phyloP scores from a whole-genome alignment of 164 flowering plant species.

The Annona squamosa region DNA sequence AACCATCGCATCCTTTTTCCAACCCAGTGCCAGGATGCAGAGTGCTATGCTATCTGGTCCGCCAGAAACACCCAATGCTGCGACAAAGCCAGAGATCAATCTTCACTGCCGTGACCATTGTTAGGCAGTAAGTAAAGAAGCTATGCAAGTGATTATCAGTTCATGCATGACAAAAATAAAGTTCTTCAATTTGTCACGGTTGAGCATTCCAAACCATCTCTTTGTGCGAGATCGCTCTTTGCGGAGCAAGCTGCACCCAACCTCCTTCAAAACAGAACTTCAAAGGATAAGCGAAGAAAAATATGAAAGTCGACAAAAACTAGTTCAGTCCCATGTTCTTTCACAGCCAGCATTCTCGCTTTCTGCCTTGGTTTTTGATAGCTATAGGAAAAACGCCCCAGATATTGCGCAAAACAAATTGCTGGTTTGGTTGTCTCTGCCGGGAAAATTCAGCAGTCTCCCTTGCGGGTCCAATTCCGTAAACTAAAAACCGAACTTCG shows the following conservation, averaged over 20 bases:
- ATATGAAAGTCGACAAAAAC: too few species aligned
- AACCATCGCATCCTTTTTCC: conserved; percentile 47
- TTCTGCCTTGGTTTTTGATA: too few species aligned
- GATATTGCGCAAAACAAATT: too few species aligned
- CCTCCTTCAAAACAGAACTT: background rate
- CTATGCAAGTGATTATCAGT: background rate
- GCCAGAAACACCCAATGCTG: conserved; percentile 89
- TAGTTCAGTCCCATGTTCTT: too few species aligned
- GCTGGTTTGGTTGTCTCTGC: too few species aligned
- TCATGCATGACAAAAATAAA: background rate
- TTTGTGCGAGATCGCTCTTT: background rate
- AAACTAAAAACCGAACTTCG: background rate
- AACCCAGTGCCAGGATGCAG: conserved; percentile 57
- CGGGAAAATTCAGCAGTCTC: too few species aligned
- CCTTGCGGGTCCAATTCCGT: background rate
- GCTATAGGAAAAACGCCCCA: too few species aligned
- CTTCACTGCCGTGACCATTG: background rate
- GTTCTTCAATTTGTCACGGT: background rate
- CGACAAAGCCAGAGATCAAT: conserved; percentile 1
- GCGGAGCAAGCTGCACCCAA: background rate
- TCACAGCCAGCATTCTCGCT: too few species aligned
- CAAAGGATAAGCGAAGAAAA: too few species aligned
- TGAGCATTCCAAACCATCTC: background rate
- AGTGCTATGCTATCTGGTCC: conserved; percentile 92
- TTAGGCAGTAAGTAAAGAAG: background rate